Evolutionary conservation across 805 yeast genomes (phyloP).

Genomic region (Kuraishia ogatae): DNA sequence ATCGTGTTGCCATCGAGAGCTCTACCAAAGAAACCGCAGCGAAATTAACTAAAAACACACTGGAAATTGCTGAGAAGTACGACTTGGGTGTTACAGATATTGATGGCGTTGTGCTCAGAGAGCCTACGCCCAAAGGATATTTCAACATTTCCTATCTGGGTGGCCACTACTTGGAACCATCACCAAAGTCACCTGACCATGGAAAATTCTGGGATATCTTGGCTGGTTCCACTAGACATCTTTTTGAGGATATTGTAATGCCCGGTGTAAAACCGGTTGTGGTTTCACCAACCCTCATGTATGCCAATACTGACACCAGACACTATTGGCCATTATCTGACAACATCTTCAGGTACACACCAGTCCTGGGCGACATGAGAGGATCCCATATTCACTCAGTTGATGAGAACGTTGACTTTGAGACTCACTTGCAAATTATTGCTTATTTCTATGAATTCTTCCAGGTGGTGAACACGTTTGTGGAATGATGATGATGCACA

Average conservation of each 20-base stretch:
- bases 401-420: slow-evolving; percentile 44
- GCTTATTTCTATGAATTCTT: slow-evolving; percentile 46
- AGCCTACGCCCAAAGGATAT: slow-evolving; percentile 28
- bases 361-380: slow-evolving; percentile 21
- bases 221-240: slow-evolving; percentile 47
- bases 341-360: slow-evolving; percentile 48
- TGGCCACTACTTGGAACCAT: slow-evolving; percentile 22
- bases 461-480: slow-evolving; percentile 11
- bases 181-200: slow-evolving; percentile 27
- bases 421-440: slow-evolving; percentile 44
- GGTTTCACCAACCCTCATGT: slow-evolving; percentile 40
- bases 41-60: slow-evolving; percentile 26
- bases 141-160: slow-evolving; percentile 25
- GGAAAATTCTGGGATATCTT: slow-evolving; percentile 30
- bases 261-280: slow-evolving; percentile 16
- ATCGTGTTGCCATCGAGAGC: slow-evolving; percentile 53
- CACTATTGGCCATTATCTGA: slow-evolving; percentile 48
- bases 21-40: slow-evolving; percentile 32
- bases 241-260: slow-evolving; percentile 41
- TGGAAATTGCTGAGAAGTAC: slow-evolving; percentile 34
- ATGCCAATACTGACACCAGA: slow-evolving; percentile 58
- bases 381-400: slow-evolving; percentile 46
- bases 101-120: slow-evolving; percentile 16
- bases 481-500: neutral
- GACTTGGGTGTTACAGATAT: slow-evolving; percentile 36